Percentiles rank a stretch among this genome's conserved stretches.
Conservation (phyloP, 2,329 filamentous ascomycete genomes). For the Neocatenulostroma microsporum region DNA sequence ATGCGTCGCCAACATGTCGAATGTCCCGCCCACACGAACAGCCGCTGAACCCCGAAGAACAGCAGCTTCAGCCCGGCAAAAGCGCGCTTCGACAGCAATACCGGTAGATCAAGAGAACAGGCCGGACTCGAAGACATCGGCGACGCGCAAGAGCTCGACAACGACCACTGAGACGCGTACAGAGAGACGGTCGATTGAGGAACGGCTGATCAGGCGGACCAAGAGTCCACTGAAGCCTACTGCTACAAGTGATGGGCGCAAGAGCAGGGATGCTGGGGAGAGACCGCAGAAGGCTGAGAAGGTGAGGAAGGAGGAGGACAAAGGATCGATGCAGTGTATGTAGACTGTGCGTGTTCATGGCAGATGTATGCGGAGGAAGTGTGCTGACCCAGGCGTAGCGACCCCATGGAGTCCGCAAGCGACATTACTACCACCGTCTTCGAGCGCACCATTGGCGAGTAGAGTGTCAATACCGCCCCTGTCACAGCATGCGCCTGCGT, state of each 20-base stretch:
- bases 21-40: slow-evolving; percentile 8
- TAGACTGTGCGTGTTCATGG: background rate
- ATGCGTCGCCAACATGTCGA: slow-evolving; percentile 6
- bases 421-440: slow-evolving; percentile 60
- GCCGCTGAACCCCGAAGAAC: slow-evolving; percentile 10
- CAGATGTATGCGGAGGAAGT: slow-evolving; percentile 4
- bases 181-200: slow-evolving; percentile 10
- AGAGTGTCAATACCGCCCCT: slow-evolving; percentile 55
- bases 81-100: slow-evolving; percentile 7
- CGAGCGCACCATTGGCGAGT: slow-evolving; percentile 61
- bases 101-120: slow-evolving; percentile 7
- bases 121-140: slow-evolving; percentile 8
- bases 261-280: slow-evolving; percentile 12
- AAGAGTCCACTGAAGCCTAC: slow-evolving; percentile 15
- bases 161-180: slow-evolving; percentile 13
- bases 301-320: slow-evolving; percentile 21
- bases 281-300: slow-evolving; percentile 22
- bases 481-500: slow-evolving; percentile 59
- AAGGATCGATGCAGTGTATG: slow-evolving; percentile 9
- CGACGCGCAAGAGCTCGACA: slow-evolving; percentile 8
- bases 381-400: slow-evolving; percentile 9
- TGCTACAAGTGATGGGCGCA: slow-evolving; percentile 25
- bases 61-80: slow-evolving; percentile 7
- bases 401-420: slow-evolving; percentile 71
- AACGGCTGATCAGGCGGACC: slow-evolving; percentile 9